A percentile compares a stretch with the other conserved stretches of the same genome.
phyloP scores from a whole-genome alignment of 306 rosid species.

The Cercis canadensis region DNA sequence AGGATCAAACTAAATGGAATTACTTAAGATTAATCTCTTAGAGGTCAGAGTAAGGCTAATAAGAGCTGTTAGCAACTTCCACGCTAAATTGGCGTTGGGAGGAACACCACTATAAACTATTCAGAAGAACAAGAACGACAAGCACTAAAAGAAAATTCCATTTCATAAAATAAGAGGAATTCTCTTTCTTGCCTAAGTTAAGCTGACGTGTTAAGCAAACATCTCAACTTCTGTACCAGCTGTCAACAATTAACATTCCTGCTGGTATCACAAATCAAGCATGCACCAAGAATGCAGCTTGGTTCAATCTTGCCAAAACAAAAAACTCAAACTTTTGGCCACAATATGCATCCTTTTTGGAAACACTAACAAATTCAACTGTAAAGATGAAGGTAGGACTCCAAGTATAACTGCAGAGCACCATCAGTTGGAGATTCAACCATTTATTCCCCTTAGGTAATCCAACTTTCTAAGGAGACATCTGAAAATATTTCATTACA shows the following conservation, averaged over 20 bases:
- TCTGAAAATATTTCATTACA: not conserved
- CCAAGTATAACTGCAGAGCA: not conserved
- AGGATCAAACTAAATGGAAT: conserved; percentile 5
- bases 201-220: not conserved
- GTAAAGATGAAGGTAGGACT: not conserved
- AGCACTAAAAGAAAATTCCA: conserved; percentile 6
- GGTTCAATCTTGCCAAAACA: conserved; percentile 4
- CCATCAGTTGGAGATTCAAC: not conserved
- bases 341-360: not conserved
- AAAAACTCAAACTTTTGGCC: conserved; percentile 14
- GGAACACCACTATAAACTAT: conserved; percentile 4
- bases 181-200: not conserved
- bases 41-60: conserved; percentile 1
- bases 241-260: too few relatives aligned
- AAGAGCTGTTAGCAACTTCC: not conserved
- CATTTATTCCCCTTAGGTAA: not conserved
- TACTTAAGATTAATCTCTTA: not conserved
- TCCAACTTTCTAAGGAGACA: not conserved
- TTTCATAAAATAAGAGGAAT: not conserved
- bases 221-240: not conserved
- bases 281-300: conserved; percentile 5
- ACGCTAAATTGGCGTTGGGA: conserved; percentile 2
- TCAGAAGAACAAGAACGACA: not conserved
- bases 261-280: too few relatives aligned
- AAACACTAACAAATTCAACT: conserved; percentile 12